Evolutionary conservation across 345 rosid species (phyloP), one percentile per base, ranked within the genome.

Genomic region (Aegle marmelos): DNA sequence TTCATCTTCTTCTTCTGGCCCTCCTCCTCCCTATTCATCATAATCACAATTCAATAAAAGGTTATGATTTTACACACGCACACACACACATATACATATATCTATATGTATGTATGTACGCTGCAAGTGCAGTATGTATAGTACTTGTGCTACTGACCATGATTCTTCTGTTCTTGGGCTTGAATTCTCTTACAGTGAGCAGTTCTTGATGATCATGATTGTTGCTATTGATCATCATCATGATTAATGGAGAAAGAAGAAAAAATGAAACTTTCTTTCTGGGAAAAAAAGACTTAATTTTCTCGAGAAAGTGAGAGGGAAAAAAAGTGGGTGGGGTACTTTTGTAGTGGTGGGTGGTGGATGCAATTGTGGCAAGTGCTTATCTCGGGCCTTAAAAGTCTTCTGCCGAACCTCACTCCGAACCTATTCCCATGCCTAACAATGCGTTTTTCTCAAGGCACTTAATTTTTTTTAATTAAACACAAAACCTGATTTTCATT

Each of bases 91-190:
- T n/a, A n/a, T n/a, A n/a, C n/a, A n/a, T n/a, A n/a, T n/a, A n/a
- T n/a, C n/a, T n/a, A n/a, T n/a, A n/a, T n/a, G n/a, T 25, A 25
- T 59, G 22, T 17, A 13, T 13, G 50, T 53, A 17, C 4, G 30
- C 0, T n/a, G 4, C 63, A n/a, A 59, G 63, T 59, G 63, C 25
- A 25, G 30, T 3, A n/a, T 59, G 22, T 5, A 1, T 16, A 17
- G 22, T 25, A 25, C 50, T 45, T 2, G 10, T 8, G 19, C 17
- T 41, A 24, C 8, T 80, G 45, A 90, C 94, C 94, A 89, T 89
- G 83, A 87, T 86, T 86, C 89, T 86, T 68, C 89, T 77, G 84
- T 81, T 87, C 70, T 83, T 85, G 48, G 89, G 91, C 85, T 81
- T 87, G 76, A 87, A 75, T 82, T 86, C 87, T 65, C 75, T 72